Evolutionary conservation across 139 green algal genomes (phyloP), one percentile per base, ranked within the genome.

Genomic region (Chlamydomonas sphaeroides): DNA sequence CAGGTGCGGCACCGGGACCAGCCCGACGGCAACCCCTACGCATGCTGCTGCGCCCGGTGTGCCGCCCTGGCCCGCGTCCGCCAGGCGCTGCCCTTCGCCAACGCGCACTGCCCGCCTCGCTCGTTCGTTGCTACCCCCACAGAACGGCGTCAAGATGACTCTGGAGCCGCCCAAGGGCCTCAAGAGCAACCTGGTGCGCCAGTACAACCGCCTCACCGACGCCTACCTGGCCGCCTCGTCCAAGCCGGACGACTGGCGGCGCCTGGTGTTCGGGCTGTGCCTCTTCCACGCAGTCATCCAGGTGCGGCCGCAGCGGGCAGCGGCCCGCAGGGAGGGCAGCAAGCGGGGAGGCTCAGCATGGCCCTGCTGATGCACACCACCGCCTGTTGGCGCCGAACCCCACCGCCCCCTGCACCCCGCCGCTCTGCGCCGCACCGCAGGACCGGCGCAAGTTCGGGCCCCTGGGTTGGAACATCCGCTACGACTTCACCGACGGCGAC

Each of bases 71-170:
- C n/a, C n/a, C n/a, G n/a, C n/a, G n/a, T n/a, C n/a, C n/a, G n/a
- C n/a, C n/a, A n/a, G n/a, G n/a, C n/a, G n/a, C n/a, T n/a, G n/a
- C n/a, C n/a, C n/a, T n/a, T n/a, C n/a, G n/a, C n/a, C n/a, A n/a
- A n/a, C n/a, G n/a, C n/a, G n/a, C n/a, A n/a, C n/a, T n/a, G n/a
- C n/a, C n/a, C n/a, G n/a, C n/a, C n/a, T n/a, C n/a, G n/a, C n/a
- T n/a, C n/a, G n/a, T n/a, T n/a, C n/a, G 56, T 6, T 28, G 56
- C 56, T 28, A n/a, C 45, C 25, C 30, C 33, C 32, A 63, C 74
- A 83, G 76, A 83, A 94, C 76, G 93, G 94, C 66, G 85, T 97
- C 56, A 97, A 97, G 89, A 96, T 97, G 92, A 96, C 93, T 2
- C 86, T 96, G 78, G 94, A 97, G 90, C 93, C 94, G 20, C 94